phyloP scores from a whole-genome alignment of 345 rosid genomes.

The Moringa oleifera region DNA sequence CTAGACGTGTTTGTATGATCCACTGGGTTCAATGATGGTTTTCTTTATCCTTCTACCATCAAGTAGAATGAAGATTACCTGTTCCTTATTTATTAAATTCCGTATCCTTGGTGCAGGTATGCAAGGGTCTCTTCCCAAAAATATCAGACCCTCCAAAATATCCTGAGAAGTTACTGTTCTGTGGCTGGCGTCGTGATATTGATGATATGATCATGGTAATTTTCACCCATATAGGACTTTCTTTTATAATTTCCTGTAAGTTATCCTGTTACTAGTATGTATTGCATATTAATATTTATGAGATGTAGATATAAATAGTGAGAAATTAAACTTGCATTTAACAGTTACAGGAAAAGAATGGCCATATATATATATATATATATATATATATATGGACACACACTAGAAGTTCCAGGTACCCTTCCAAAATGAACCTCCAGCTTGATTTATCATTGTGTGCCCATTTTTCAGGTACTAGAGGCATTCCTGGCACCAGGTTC shows the following conservation, averaged over 20 bases:
- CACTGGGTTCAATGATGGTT: too few relatives aligned
- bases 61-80: background rate
- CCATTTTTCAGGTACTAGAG: conserved; percentile 61
- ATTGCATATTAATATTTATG: background rate
- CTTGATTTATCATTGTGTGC: conserved; percentile 8
- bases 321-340: background rate
- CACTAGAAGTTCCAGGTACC: background rate
- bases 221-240: background rate
- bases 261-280: background rate
- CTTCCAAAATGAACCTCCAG: background rate
- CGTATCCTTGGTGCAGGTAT: conserved; percentile 39
- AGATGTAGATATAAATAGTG: background rate
- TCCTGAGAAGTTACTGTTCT: conserved; percentile 85
- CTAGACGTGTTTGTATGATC: too few relatives aligned
- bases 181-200: conserved; percentile 98
- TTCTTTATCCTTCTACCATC: background rate
- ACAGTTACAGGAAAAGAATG: conserved; percentile 1
- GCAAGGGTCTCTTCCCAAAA: conserved; percentile 46
- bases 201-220: conserved; percentile 92
- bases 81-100: background rate
- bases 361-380: too few relatives aligned
- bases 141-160: conserved; percentile 72
- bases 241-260: conserved; percentile 7
- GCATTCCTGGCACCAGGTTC: conserved; percentile 89
- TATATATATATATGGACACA: too few relatives aligned